These are phyloP conservation scores for Daldinia sp. DNA, from an alignment of 2,329 filamentous ascomycete species.

Conservation along the genomic window DNA sequence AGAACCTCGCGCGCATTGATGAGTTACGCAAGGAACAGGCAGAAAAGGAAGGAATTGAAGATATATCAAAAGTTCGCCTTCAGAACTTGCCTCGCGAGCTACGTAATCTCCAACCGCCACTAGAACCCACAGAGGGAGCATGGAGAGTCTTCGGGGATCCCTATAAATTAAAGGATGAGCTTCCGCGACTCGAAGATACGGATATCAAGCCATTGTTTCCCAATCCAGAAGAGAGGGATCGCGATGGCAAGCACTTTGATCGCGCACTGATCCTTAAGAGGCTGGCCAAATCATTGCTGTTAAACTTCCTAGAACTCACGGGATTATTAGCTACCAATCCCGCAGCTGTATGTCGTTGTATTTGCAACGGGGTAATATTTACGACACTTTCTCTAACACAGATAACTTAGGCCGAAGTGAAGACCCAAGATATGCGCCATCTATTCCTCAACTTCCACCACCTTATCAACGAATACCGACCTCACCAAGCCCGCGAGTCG, in stretches of 20 bases:
- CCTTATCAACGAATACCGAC: constrained; percentile 83
- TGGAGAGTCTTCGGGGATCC: constrained; percentile 56
- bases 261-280: constrained; percentile 77
- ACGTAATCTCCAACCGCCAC: constrained; percentile 82
- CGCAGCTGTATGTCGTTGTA: constrained; percentile 56
- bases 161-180: constrained; percentile 39
- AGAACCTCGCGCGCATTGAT: constrained; percentile 72
- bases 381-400: constrained; percentile 16
- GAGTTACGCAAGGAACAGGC: constrained; percentile 58
- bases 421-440: constrained; percentile 82
- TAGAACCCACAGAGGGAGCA: constrained; percentile 75
- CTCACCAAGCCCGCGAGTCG: constrained; percentile 81
- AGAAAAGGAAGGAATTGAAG: constrained; percentile 47
- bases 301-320: constrained; percentile 89
- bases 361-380: background rate
- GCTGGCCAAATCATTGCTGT: constrained; percentile 83
- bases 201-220: constrained; percentile 71
- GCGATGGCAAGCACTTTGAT: constrained; percentile 69
- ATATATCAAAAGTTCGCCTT: constrained; percentile 53
- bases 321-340: constrained; percentile 78
- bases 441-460: constrained; percentile 93
- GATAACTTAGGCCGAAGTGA: constrained; percentile 68
- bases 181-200: constrained; percentile 76
- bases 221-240: constrained; percentile 58
- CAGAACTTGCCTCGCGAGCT: constrained; percentile 76